Percentiles rank a stretch among this genome's conserved stretches.
Conservation (phyloP, 306 rosid species). For the Phaseolus lunatus region DNA sequence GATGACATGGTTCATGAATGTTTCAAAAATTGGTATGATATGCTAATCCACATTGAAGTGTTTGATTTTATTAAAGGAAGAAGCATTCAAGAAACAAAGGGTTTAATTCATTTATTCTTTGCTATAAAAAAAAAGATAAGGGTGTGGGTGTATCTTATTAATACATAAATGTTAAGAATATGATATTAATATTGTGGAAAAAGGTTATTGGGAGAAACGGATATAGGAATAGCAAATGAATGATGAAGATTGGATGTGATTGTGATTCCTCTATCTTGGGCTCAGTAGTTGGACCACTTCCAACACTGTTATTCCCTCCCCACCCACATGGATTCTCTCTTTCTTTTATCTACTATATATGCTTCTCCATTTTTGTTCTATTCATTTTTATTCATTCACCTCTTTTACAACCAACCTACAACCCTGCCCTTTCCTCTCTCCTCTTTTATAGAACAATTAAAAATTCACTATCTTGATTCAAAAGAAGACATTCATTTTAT, state of each 20-base stretch:
- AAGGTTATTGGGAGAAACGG: constrained; percentile 59
- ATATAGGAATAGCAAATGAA: constrained; percentile 66
- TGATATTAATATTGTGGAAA: constrained; percentile 44
- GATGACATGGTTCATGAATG: no score
- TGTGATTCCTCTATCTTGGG: constrained; percentile 67
- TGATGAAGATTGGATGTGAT: constrained; percentile 63
- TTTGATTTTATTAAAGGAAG: neutral
- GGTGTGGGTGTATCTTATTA: no score
- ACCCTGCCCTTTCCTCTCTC: neutral
- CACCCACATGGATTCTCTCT: constrained; percentile 59
- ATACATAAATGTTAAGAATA: neutral
- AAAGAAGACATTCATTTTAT: no score
- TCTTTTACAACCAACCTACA: neutral
- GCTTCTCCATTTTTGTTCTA: constrained; percentile 33
- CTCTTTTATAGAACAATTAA: no score
- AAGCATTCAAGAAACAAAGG: neutral
- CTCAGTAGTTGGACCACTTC: constrained; percentile 61
- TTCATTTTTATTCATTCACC: constrained; percentile 19
- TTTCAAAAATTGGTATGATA: no score
- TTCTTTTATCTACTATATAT: constrained; percentile 21
- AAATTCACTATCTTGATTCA: no score
- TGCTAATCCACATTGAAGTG: neutral
- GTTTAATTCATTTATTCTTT: no score
- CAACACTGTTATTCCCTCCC: constrained; percentile 55
- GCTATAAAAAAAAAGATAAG: no score